A percentile compares a stretch with the other conserved stretches of the same genome.
Conservation (phyloP, 78 protist species). For the Andalucia godoyi region DNA sequence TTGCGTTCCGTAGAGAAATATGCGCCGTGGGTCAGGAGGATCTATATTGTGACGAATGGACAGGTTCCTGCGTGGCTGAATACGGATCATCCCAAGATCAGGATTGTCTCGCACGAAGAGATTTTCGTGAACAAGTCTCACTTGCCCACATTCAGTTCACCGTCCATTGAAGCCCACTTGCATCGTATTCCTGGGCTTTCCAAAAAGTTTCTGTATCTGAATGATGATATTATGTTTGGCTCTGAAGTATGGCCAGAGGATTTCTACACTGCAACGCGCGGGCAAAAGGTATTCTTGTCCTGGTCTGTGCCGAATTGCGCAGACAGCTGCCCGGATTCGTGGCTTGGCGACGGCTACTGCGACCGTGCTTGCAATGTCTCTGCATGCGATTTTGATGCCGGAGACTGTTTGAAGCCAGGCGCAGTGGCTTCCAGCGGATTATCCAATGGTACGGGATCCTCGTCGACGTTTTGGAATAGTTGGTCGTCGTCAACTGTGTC, state of each 20-base stretch:
- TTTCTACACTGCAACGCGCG: conserved; percentile 46
- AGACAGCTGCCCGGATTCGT: conserved; percentile 71
- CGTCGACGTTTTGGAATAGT: not conserved
- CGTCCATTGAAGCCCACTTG: conserved; percentile 87
- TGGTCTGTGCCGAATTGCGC: conserved; percentile 89
- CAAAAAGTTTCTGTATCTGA: conserved; percentile 75
- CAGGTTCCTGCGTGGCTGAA: conserved; percentile 93
- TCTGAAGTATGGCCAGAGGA: conserved; percentile 72
- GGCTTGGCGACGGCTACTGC: conserved; percentile 88
- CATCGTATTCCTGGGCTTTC: conserved; percentile 88
- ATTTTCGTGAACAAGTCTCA: conserved; percentile 57
- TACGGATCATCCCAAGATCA: conserved; percentile 44
- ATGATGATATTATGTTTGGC: conserved; percentile 91
- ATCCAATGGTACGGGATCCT: not conserved
- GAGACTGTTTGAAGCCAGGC: conserved; percentile 47
- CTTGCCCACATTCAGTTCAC: conserved; percentile 87
- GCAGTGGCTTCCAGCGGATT: not conserved
- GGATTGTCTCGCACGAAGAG: conserved; percentile 53
- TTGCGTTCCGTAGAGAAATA: conserved; percentile 70
- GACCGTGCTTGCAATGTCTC: conserved; percentile 76
- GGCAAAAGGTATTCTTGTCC: conserved; percentile 59
- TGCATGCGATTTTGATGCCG: conserved; percentile 70
- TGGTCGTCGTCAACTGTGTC: not conserved
- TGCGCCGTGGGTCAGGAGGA: conserved; percentile 86
- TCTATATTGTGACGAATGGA: conserved; percentile 86